Evolutionary conservation across 208 protist genomes (phyloP).

Genomic region (Acanthamoeba royreba): DNA sequence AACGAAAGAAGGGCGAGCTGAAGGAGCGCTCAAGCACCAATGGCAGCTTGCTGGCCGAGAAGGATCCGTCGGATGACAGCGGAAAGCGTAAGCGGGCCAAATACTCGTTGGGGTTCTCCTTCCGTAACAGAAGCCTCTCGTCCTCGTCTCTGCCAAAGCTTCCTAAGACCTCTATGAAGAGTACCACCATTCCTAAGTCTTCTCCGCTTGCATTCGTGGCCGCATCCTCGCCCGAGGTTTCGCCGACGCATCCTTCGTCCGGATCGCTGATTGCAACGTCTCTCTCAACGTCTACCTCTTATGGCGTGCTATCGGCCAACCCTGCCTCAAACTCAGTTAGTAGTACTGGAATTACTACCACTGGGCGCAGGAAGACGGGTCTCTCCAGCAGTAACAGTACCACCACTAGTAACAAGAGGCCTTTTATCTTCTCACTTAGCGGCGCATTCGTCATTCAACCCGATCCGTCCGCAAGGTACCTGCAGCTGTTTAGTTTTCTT

Average conservation of each 20-base stretch:
- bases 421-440: background rate
- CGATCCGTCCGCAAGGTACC: too few relatives aligned
- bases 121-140: conserved; percentile 16
- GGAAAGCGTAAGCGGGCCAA: background rate
- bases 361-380: background rate
- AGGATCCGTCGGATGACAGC: background rate
- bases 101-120: background rate
- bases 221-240: background rate
- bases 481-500: too few relatives aligned
- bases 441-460: too few relatives aligned
- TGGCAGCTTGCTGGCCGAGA: background rate
- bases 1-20: background rate
- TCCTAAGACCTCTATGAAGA: background rate
- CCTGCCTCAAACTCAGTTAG: background rate
- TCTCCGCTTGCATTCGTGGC: background rate
- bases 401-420: background rate
- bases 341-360: too few relatives aligned
- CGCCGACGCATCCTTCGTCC: background rate
- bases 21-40: background rate
- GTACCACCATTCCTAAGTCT: background rate
- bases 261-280: background rate
- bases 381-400: background rate
- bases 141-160: conserved; percentile 14
- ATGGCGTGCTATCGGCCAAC: background rate
- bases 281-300: background rate